These are phyloP conservation scores for Suhomyces chickasaworum DNA, from an alignment of 1,139 yeast species.

Conservation along the genomic window DNA sequence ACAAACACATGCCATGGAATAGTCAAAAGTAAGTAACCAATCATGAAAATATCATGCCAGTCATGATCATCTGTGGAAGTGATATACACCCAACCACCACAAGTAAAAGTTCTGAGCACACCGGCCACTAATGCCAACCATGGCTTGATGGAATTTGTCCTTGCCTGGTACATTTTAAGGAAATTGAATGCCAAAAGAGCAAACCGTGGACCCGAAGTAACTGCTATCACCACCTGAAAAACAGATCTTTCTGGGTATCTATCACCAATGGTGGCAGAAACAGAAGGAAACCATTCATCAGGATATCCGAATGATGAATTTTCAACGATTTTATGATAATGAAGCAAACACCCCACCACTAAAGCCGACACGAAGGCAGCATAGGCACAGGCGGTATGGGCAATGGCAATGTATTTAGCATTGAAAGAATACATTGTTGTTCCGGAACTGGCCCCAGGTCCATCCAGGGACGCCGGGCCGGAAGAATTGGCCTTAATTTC, in stretches of 20 bases:
- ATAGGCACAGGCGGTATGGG: conserved; percentile 72
- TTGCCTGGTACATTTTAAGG: conserved; percentile 40
- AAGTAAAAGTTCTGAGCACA: conserved; percentile 78
- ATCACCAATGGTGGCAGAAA: conserved; percentile 95
- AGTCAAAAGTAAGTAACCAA: conserved; percentile 80
- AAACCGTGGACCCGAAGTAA: conserved; percentile 87
- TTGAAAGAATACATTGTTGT: conserved; percentile 44
- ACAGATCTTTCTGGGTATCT: conserved; percentile 93
- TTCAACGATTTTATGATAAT: conserved; percentile 82
- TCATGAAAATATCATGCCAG: conserved; percentile 95
- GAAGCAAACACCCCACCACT: conserved; percentile 69
- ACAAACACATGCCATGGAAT: conserved; percentile 85
- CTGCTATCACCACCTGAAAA: conserved; percentile 80
- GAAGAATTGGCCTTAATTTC: background rate
- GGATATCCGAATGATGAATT: conserved; percentile 90
- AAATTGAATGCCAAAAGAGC: conserved; percentile 65
- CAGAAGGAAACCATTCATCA: conserved; percentile 98
- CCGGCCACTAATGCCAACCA: conserved; percentile 58
- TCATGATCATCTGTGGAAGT: conserved; percentile 97
- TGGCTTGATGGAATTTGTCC: conserved; percentile 45
- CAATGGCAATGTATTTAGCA: conserved; percentile 65
- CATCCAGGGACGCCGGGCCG: background rate
- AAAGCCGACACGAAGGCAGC: conserved; percentile 77
- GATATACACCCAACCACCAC: conserved; percentile 98
- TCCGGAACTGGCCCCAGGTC: too few species aligned